These are phyloP conservation scores for Anacardium occidentale DNA, from an alignment of 345 rosid species.

Conservation along the genomic window DNA sequence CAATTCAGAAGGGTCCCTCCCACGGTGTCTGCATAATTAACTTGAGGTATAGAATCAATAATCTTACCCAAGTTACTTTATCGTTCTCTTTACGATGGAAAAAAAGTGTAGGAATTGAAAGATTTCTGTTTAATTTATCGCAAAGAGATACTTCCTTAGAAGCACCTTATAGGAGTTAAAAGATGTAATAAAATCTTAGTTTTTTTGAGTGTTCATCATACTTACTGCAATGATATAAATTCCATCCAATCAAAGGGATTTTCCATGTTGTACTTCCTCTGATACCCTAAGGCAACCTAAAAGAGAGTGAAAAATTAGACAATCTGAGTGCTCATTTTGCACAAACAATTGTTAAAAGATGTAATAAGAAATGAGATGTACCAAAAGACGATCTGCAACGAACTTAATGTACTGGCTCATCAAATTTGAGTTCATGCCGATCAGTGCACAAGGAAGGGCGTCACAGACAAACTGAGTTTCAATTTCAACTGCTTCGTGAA, in stretches of 20 bases:
- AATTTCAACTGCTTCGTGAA: conserved; percentile 81
- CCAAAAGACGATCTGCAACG: conserved; percentile 90
- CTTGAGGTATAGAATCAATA: background rate
- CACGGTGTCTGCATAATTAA: background rate
- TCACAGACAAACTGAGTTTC: conserved; percentile 87
- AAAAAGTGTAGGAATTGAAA: conserved; percentile 11
- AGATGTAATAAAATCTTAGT: background rate
- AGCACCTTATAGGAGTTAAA: conserved; percentile 3
- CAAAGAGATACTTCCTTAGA: background rate
- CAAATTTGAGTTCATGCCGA: conserved; percentile 82
- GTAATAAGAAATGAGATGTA: conserved; percentile 24
- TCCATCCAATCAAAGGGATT: conserved; percentile 99
- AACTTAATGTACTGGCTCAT: conserved; percentile 94
- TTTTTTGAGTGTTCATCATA: conserved; percentile 4
- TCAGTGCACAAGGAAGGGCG: conserved; percentile 86
- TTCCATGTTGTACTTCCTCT: conserved; percentile 59
- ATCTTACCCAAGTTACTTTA: background rate
- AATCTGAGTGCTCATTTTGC: background rate
- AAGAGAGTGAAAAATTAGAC: conserved; percentile 5
- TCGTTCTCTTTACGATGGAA: background rate
- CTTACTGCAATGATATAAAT: conserved; percentile 91
- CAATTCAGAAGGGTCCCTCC: conserved; percentile 2
- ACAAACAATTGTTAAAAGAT: background rate
- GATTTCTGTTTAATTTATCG: background rate
- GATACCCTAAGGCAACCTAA: conserved; percentile 70